Evolutionary conservation across 352 stramenopile species (phyloP).

Genomic region (Globisporangium heterothallicum): DNA sequence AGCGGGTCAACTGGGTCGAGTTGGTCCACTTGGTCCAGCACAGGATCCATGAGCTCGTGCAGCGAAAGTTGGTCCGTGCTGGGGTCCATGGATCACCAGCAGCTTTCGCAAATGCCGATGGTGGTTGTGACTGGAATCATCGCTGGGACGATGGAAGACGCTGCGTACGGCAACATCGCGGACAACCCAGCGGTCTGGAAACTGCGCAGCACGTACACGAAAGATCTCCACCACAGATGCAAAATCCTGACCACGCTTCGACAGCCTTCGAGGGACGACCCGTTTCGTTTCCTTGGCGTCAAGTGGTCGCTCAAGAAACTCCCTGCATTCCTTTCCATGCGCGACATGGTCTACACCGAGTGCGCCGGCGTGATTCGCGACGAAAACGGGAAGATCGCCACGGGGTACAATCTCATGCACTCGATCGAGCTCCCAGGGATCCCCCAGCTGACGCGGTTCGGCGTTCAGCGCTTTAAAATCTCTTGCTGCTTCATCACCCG

Average conservation of each 20-base stretch:
- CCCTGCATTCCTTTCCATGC: neutral
- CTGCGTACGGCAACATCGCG: conserved; percentile 14
- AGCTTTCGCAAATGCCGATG: conserved; percentile 11
- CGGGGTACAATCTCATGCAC: conserved; percentile 36
- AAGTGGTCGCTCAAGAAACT: conserved; percentile 13
- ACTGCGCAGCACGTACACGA: conserved; percentile 20
- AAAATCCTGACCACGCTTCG: conserved; percentile 26
- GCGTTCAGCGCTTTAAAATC: conserved; percentile 27
- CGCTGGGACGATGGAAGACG: conserved; percentile 19
- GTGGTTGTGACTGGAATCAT: conserved; percentile 15
- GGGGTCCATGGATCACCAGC: neutral
- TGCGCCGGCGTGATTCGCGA: conserved; percentile 32
- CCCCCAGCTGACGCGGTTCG: conserved; percentile 17
- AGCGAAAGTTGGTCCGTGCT: neutral
- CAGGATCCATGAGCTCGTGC: neutral
- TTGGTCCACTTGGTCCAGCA: neutral
- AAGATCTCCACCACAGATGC: conserved; percentile 22
- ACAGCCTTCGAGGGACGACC: conserved; percentile 11
- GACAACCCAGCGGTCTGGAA: conserved; percentile 21
- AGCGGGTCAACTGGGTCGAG: neutral
- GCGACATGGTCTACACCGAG: conserved; percentile 28
- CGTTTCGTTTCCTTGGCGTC: conserved; percentile 13
- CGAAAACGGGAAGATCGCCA: conserved; percentile 15
- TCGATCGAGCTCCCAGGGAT: conserved; percentile 22
- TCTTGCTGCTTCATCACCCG: conserved; percentile 44